Evolutionary conservation across 1,284 basidiomycete genomes (phyloP).

Genomic region (Prillingera fragicola): DNA sequence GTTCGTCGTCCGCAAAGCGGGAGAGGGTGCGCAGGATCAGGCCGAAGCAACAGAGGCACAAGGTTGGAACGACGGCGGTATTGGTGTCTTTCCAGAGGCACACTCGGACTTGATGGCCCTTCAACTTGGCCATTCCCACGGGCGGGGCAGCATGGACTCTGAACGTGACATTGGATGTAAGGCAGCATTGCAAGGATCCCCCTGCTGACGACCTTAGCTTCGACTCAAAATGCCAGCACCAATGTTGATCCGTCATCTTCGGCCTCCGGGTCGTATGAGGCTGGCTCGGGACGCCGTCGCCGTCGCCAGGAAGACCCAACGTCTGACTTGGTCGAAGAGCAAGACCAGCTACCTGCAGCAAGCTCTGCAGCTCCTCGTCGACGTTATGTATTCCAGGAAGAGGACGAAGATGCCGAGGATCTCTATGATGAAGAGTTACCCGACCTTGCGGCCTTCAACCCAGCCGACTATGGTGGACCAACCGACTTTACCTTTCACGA

Average conservation of each 20-base stretch:
- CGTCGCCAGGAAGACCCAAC: slow-evolving; percentile 16
- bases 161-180: no score
- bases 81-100: slow-evolving; percentile 38
- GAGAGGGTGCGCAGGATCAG: slow-evolving; percentile 17
- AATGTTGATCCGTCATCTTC: no score
- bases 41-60: slow-evolving; percentile 21
- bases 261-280: not conserved
- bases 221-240: no score
- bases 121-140: slow-evolving; percentile 40
- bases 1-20: slow-evolving; percentile 60
- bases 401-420: slow-evolving; percentile 42
- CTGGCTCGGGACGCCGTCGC: slow-evolving; percentile 15
- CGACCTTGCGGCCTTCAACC: slow-evolving; percentile 1
- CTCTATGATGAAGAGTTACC: slow-evolving; percentile 7
- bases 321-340: slow-evolving; percentile 7
- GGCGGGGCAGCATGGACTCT: no score
- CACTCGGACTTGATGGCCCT: slow-evolving; percentile 41
- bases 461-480: slow-evolving; percentile 20
- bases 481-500: slow-evolving; percentile 37
- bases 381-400: slow-evolving; percentile 16
- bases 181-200: no score
- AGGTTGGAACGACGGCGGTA: slow-evolving; percentile 43
- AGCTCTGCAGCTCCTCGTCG: not conserved
- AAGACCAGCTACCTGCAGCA: slow-evolving; percentile 8
- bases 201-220: not conserved